These are phyloP conservation scores for Penicillium paneum DNA, from an alignment of 2,329 filamentous ascomycete genomes.

Conservation along the genomic window DNA sequence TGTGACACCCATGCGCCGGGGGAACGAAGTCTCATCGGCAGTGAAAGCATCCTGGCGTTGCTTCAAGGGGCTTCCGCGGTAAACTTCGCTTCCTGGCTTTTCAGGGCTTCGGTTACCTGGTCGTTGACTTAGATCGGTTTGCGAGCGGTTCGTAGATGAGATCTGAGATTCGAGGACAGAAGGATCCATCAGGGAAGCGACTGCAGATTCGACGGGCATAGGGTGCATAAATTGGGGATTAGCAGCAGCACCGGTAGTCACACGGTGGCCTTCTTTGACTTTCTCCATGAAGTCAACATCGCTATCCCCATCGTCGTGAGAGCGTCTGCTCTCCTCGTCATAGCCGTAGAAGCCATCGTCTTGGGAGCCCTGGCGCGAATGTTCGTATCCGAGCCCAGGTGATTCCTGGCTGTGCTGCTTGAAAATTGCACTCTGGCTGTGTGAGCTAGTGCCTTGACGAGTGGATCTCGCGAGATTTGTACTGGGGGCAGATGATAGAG, in stretches of 20 bases:
- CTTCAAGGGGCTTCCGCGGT: constrained; percentile 48
- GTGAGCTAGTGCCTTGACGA: constrained; percentile 52
- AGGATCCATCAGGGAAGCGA: constrained; percentile 84
- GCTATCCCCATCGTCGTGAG: constrained; percentile 53
- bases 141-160: constrained; percentile 48
- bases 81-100: constrained; percentile 23
- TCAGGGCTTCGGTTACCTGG: constrained; percentile 30
- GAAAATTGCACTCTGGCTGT: constrained; percentile 50
- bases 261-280: constrained; percentile 63
- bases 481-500: constrained; percentile 57
- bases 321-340: constrained; percentile 55
- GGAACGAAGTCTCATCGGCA: constrained; percentile 39
- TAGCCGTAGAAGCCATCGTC: constrained; percentile 29
- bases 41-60: constrained; percentile 39
- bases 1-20: constrained; percentile 40
- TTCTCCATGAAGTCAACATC: constrained; percentile 57
- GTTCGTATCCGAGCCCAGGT: constrained; percentile 40
- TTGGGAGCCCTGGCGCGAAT: constrained; percentile 27
- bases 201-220: constrained; percentile 77
- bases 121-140: constrained; percentile 42
- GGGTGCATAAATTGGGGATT: constrained; percentile 76
- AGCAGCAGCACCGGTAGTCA: constrained; percentile 65
- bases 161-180: constrained; percentile 65
- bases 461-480: constrained; percentile 56
- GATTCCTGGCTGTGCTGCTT: constrained; percentile 39